phyloP scores from a whole-genome alignment of 1,139 yeast genomes.

The Pichia sp. region DNA sequence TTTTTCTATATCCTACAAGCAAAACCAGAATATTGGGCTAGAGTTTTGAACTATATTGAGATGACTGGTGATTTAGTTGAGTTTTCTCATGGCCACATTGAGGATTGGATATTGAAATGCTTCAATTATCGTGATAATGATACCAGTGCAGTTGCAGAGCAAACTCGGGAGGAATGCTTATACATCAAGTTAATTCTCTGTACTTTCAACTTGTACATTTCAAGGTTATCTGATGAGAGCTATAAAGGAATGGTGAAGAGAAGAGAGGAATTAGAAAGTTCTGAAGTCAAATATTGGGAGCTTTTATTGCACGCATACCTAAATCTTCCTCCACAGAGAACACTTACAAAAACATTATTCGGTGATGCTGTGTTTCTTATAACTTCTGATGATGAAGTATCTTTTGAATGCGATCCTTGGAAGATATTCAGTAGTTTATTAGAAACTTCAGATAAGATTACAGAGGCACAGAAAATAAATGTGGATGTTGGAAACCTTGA shows the following conservation, averaged over 20 bases:
- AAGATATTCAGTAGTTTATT: slow-evolving; percentile 49
- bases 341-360: slow-evolving; percentile 48
- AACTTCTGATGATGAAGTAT: slow-evolving; percentile 52
- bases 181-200: slow-evolving; percentile 51
- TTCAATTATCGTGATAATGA: slow-evolving; percentile 36
- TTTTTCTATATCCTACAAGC: slow-evolving; percentile 81
- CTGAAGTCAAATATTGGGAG: slow-evolving; percentile 38
- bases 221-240: slow-evolving; percentile 15
- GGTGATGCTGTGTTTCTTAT: slow-evolving; percentile 44
- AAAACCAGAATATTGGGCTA: slow-evolving; percentile 68
- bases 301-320: slow-evolving; percentile 53
- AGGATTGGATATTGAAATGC: slow-evolving; percentile 43
- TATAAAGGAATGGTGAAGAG: slow-evolving; percentile 26
- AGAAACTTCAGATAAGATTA: slow-evolving; percentile 16
- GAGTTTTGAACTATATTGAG: slow-evolving; percentile 41
- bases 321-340: slow-evolving; percentile 56
- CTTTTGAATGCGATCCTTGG: slow-evolving; percentile 79
- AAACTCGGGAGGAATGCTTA: slow-evolving; percentile 70
- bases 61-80: slow-evolving; percentile 19
- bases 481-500: slow-evolving; percentile 32
- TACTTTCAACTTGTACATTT: slow-evolving; percentile 20
- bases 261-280: slow-evolving; percentile 35
- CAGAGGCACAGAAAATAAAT: slow-evolving; percentile 39
- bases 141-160: slow-evolving; percentile 22
- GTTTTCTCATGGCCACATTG: slow-evolving; percentile 29